These are phyloP conservation scores for Raffaelea albimanens DNA, from an alignment of 2,329 filamentous ascomycete genomes.

Conservation along the genomic window DNA sequence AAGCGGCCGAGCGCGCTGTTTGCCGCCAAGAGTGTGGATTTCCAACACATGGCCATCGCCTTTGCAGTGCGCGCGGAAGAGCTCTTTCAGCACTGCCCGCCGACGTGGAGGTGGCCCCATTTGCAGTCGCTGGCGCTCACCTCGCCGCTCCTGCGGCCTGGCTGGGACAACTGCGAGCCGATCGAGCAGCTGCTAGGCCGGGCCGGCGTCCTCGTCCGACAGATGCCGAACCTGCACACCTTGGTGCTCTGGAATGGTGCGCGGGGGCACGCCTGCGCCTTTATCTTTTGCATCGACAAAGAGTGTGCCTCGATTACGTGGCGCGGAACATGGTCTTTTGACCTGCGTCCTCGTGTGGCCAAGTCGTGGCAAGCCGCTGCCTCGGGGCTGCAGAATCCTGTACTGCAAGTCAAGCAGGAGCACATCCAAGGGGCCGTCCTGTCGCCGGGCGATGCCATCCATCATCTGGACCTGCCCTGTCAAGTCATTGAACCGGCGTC, in stretches of 20 bases:
- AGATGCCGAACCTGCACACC: conserved; percentile 22
- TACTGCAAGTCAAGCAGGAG: conserved; percentile 17
- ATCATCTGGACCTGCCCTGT: conserved; percentile 20
- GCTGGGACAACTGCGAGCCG: conserved; percentile 7
- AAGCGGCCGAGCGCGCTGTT: conserved; percentile 13
- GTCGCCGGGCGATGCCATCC: conserved; percentile 22
- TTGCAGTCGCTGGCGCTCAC: conserved; percentile 24
- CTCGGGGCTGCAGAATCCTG: conserved; percentile 8
- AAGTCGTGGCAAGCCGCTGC: conserved; percentile 16
- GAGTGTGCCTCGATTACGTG: conserved; percentile 19
- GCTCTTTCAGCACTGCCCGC: conserved; percentile 17
- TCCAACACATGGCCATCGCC: conserved; percentile 20
- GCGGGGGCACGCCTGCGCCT: conserved; percentile 20
- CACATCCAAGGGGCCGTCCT: conserved; percentile 12
- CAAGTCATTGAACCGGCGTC: conserved; percentile 22
- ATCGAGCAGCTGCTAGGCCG: conserved; percentile 17
- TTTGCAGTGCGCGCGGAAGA: conserved; percentile 20
- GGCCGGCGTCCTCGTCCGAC: conserved; percentile 14
- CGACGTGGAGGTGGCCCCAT: conserved; percentile 18
- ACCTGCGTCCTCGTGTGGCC: conserved; percentile 17
- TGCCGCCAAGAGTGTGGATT: conserved; percentile 16
- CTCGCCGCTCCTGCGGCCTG: conserved; percentile 17
- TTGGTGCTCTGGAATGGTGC: conserved; percentile 25
- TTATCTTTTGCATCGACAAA: conserved; percentile 19
- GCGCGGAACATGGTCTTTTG: conserved; percentile 22